A percentile compares a stretch with the other conserved stretches of the same genome.
These are phyloP conservation scores for Lipomyces spencermartinsiae DNA, from an alignment of 805 yeast genomes.

Conservation along the genomic window DNA sequence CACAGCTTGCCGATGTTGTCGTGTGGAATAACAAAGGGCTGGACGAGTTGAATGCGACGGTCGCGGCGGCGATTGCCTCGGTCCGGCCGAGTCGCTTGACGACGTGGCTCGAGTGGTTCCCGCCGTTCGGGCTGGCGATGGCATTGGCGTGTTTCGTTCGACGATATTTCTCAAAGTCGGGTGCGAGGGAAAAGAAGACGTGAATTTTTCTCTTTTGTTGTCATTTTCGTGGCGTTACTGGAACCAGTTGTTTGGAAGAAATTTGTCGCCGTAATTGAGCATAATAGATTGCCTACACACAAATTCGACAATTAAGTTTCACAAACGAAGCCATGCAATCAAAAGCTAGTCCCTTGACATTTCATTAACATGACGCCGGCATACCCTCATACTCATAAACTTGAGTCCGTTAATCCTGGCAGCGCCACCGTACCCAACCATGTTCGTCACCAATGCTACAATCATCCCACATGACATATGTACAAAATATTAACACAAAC, in stretches of 20 bases:
- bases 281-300: neutral
- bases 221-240: neutral
- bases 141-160: constrained; percentile 30
- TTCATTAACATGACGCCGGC: neutral
- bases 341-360: neutral
- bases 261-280: neutral
- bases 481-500: neutral
- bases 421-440: neutral
- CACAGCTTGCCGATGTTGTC: constrained; percentile 65
- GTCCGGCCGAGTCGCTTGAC: constrained; percentile 20
- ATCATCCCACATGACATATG: neutral
- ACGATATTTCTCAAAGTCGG: constrained; percentile 5
- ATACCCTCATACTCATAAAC: neutral
- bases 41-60: constrained; percentile 42
- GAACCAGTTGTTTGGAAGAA: neutral
- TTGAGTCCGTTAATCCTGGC: neutral
- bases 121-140: constrained; percentile 46
- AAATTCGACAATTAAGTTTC: neutral
- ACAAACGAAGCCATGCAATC: neutral
- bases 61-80: constrained; percentile 11
- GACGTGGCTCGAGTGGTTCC: constrained; percentile 46
- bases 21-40: constrained; percentile 64
- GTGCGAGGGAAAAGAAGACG: constrained; percentile 12
- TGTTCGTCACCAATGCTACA: constrained; percentile 1
- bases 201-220: too few species aligned